Conservation (phyloP, 176 grass and related monocot species). For the Oryza glaberrima region DNA sequence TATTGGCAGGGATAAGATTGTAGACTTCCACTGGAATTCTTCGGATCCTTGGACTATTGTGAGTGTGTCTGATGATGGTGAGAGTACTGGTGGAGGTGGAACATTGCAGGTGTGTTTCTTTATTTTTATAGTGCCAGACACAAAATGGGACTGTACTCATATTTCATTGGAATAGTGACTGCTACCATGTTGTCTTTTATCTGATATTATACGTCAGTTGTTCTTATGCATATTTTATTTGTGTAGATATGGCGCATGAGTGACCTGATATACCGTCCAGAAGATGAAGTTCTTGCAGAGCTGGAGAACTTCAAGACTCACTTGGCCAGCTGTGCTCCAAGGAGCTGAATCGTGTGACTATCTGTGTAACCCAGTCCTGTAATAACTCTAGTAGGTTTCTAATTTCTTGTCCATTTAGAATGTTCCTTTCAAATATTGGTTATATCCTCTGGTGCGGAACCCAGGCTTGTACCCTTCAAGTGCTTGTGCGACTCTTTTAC, state of each 20-base stretch:
- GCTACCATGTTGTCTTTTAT: background rate
- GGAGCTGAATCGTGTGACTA: conserved; percentile 45
- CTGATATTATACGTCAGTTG: background rate
- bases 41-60: conserved; percentile 96
- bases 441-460: conserved; percentile 20
- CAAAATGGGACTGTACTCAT: background rate
- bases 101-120: conserved; percentile 81
- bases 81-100: conserved; percentile 95
- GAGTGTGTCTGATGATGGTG: conserved; percentile 95
- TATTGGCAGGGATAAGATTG: conserved; percentile 69
- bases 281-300: conserved; percentile 80
- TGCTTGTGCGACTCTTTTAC: conserved; percentile 37
- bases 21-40: conserved; percentile 97
- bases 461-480: conserved; percentile 31
- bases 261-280: conserved; percentile 81
- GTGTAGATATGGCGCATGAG: conserved; percentile 95
- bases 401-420: conserved; percentile 41
- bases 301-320: conserved; percentile 85
- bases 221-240: conserved; percentile 30
- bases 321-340: conserved; percentile 57
- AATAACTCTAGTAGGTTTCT: conserved; percentile 32
- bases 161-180: background rate
- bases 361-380: conserved; percentile 26
- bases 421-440: conserved; percentile 29
- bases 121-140: conserved; percentile 9